These are phyloP conservation scores for Xylariaceae sp. DNA, from an alignment of 2,329 filamentous ascomycete genomes.

Conservation along the genomic window DNA sequence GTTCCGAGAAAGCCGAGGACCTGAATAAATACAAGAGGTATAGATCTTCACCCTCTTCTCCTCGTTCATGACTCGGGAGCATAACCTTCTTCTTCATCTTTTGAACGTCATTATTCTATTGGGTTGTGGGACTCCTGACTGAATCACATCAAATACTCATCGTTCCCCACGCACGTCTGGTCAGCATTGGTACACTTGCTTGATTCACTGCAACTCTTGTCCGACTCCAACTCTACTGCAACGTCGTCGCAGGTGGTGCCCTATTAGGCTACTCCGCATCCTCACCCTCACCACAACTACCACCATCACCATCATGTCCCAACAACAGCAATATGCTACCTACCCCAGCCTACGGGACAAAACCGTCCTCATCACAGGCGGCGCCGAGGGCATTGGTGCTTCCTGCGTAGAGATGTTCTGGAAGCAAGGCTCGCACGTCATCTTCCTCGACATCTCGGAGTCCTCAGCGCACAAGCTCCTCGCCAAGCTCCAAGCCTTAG, in stretches of 20 bases:
- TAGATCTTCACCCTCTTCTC: too few species aligned
- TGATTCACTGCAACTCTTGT: not conserved
- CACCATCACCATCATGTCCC: constrained; percentile 1
- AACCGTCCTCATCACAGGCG: constrained; percentile 42
- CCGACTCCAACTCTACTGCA: not conserved
- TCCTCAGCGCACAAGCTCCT: constrained; percentile 32
- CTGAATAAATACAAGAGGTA: too few species aligned
- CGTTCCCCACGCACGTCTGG: not conserved
- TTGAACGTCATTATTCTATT: too few species aligned
- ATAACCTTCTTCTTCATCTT: too few species aligned
- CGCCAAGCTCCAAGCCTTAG: constrained; percentile 22
- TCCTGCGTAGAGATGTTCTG: constrained; percentile 41
- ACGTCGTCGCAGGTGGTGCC: not conserved
- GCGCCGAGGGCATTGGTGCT: constrained; percentile 44
- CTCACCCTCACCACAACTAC: too few species aligned
- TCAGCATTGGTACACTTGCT: not conserved
- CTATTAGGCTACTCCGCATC: not conserved
- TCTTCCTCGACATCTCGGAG: constrained; percentile 40
- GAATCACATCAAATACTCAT: not conserved
- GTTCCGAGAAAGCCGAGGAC: not conserved
- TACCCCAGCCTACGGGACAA: constrained; percentile 40
- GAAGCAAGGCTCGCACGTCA: constrained; percentile 39
- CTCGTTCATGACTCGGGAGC: too few species aligned
- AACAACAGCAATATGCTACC: constrained; percentile 29
- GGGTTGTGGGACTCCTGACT: too few species aligned